phyloP scores from a whole-genome alignment of 345 rosid genomes.

The Hirschfeldia incana region DNA sequence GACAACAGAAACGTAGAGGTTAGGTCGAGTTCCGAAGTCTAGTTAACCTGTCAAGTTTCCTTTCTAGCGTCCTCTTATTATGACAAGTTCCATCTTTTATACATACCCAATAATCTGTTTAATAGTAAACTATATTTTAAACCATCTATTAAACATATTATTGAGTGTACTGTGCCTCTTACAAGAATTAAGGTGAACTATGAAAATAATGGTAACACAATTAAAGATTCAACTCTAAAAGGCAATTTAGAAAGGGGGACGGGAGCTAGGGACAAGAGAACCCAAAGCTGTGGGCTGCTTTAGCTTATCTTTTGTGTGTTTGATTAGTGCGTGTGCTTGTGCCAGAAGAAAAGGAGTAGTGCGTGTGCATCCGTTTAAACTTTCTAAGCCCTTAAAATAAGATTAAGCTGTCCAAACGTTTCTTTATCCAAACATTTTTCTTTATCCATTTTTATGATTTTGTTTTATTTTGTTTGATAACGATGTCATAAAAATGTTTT shows the following conservation, averaged over 20 bases:
- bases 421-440: neutral
- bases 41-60: neutral
- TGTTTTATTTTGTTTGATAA: neutral
- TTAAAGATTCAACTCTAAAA: conserved; percentile 3
- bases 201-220: neutral
- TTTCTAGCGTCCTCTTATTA: neutral
- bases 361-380: conserved; percentile 31
- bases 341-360: neutral
- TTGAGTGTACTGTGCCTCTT: conserved; percentile 40
- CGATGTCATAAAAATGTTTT: neutral
- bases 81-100: neutral
- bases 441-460: neutral
- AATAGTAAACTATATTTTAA: neutral
- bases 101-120: neutral
- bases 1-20: conserved; percentile 17
- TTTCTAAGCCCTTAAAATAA: conserved; percentile 25
- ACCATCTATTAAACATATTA: neutral
- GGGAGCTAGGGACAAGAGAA: conserved; percentile 29
- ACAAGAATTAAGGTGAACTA: conserved; percentile 25
- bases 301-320: conserved; percentile 21
- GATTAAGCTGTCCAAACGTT: conserved; percentile 22
- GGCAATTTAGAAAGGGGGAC: neutral
- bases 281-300: conserved; percentile 37
- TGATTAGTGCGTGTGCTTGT: conserved; percentile 32
- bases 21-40: conserved; percentile 33